Evolutionary conservation across 1,139 yeast species (phyloP).

Genomic region (Kurtzmaniella natalensis): DNA sequence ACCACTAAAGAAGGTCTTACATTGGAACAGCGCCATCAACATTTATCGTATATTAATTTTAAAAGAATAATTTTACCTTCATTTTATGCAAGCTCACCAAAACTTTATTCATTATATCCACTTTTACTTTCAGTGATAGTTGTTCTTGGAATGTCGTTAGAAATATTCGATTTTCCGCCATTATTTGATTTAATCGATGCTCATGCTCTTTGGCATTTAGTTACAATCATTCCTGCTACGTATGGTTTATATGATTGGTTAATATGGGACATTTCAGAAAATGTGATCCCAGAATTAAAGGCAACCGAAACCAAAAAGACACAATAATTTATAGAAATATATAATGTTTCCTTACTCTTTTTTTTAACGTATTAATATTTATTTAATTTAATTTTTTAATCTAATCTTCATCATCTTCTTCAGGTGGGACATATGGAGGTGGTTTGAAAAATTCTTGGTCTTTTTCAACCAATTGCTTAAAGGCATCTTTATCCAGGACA

Average conservation of each 20-base stretch:
- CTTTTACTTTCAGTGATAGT: constrained; percentile 47
- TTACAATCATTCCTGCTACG: constrained; percentile 60
- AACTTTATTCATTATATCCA: constrained; percentile 40
- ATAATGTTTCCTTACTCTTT: background rate
- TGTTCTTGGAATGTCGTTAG: constrained; percentile 75
- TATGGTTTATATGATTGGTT: constrained; percentile 49
- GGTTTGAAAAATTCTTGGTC: constrained; percentile 79
- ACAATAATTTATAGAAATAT: background rate
- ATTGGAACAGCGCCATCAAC: constrained; percentile 12
- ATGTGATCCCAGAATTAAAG: constrained; percentile 20
- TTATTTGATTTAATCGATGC: constrained; percentile 68
- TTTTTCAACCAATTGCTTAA: constrained; percentile 52
- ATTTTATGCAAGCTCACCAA: constrained; percentile 35
- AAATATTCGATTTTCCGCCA: constrained; percentile 86
- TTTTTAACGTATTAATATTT: background rate
- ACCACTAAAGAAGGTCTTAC: no score
- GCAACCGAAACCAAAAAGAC: constrained; percentile 8
- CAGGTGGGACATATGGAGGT: constrained; percentile 43
- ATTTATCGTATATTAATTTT: constrained; percentile 24
- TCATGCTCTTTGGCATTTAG: constrained; percentile 89
- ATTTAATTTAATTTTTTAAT: background rate
- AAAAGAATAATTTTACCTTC: constrained; percentile 24
- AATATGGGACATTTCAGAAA: constrained; percentile 41
- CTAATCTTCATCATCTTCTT: constrained; percentile 22
- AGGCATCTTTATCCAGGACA: constrained; percentile 61